A percentile compares a stretch with the other conserved stretches of the same genome.
Conservation (phyloP, 1,284 basidiomycete species). For the Agaricales sp. region DNA sequence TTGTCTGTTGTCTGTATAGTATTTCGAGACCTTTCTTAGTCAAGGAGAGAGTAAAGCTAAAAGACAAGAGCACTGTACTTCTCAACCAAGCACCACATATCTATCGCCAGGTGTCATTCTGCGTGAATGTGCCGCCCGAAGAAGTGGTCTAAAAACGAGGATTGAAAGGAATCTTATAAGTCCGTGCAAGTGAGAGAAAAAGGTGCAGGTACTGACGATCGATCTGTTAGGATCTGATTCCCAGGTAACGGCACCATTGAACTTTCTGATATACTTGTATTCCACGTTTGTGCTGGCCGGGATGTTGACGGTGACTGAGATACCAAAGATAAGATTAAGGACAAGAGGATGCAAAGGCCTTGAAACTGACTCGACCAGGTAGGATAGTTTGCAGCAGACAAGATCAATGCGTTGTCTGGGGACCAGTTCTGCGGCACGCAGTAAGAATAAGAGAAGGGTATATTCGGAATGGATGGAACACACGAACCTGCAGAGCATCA, state of each 20-base stretch:
- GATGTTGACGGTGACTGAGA: constrained; percentile 48
- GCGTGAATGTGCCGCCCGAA: constrained; percentile 23
- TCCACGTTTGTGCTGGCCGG: constrained; percentile 41
- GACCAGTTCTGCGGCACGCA: constrained; percentile 46
- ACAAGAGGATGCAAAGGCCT: constrained; percentile 6
- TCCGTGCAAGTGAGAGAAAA: neutral
- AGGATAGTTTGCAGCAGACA: constrained; percentile 53
- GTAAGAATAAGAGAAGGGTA: neutral
- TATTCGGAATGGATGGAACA: neutral
- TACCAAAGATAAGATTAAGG: neutral
- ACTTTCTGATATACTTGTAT: constrained; percentile 66
- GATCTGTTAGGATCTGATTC: constrained; percentile 50
- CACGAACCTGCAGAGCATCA: constrained; percentile 17
- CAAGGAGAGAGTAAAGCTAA: too few species aligned
- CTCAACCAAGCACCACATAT: too few species aligned
- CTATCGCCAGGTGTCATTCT: constrained; percentile 29
- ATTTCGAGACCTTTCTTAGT: too few species aligned
- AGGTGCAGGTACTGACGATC: constrained; percentile 10
- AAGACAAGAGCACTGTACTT: too few species aligned
- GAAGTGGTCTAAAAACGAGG: constrained; percentile 22
- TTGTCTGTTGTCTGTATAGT: too few species aligned
- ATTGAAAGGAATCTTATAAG: neutral
- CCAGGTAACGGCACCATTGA: constrained; percentile 48
- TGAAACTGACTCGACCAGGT: constrained; percentile 55
- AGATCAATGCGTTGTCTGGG: constrained; percentile 42